These are phyloP conservation scores for Penicillium dipodomyicola DNA, from an alignment of 495 filamentous ascomycete genomes.

Conservation along the genomic window DNA sequence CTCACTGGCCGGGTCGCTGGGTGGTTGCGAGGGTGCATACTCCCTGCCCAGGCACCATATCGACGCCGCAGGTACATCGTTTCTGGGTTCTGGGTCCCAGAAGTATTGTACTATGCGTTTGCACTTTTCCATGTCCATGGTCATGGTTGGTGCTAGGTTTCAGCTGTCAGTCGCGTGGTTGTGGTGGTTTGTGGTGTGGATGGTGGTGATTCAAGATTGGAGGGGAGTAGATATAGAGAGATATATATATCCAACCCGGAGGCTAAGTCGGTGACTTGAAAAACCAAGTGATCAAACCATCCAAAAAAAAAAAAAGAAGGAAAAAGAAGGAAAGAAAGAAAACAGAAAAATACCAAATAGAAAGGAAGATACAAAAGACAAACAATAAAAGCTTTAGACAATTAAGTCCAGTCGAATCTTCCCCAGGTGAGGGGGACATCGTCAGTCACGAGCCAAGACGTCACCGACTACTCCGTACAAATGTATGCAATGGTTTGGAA, in stretches of 20 bases:
- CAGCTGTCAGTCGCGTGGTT: background rate
- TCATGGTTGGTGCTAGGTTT: slow-evolving; percentile 37
- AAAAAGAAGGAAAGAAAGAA: too few species aligned
- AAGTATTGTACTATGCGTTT: slow-evolving; percentile 88
- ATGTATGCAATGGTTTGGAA: too few species aligned
- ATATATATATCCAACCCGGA: background rate
- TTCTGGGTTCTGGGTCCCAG: slow-evolving; percentile 91
- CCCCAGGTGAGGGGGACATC: background rate
- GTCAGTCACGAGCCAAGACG: slow-evolving; percentile 11
- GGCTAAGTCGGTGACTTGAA: background rate
- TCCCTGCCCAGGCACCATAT: slow-evolving; percentile 88
- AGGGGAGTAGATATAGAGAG: background rate
- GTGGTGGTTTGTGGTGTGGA: background rate
- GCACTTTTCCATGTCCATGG: slow-evolving; percentile 61
- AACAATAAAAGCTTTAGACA: background rate
- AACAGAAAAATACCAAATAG: too few species aligned
- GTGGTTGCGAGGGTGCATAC: slow-evolving; percentile 48
- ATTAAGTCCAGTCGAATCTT: background rate
- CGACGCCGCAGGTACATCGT: slow-evolving; percentile 64
- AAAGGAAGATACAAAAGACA: background rate
- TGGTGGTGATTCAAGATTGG: background rate
- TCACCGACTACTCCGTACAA: slow-evolving; percentile 6
- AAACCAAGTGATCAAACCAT: background rate
- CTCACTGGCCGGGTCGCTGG: slow-evolving; percentile 24
- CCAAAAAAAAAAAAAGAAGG: background rate